Base-by-base conservation (phyloP, 2,329 filamentous ascomycete species). In the Aspergillus aculeatus region DNA sequence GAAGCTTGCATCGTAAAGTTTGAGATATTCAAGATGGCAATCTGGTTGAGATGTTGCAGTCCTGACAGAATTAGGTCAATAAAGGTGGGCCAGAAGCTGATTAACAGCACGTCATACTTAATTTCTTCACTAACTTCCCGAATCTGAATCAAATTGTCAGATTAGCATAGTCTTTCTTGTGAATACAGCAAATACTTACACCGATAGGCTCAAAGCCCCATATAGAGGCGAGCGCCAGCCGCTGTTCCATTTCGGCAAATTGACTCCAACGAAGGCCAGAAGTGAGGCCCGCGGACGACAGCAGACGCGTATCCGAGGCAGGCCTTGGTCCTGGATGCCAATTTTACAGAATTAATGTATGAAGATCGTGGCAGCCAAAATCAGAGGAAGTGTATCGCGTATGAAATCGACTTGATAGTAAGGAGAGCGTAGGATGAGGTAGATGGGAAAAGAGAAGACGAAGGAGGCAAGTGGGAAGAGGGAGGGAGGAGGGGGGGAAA, bases 201-300 rank as follows among this genome's bases (percentile, higher is more conserved):
- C 65, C 72, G 19, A 70, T 67, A 9, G 62, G 62, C 38, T 75
- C 72, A 32, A 76, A 73, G 1, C 61, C 68, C 70, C 71, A 75
- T 47, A 69, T 71, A 0, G 72, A 74, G 1, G 69, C 73, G 26
- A 75, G 48, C 0, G 66, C 72, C 49, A 74, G 35, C 3, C 64
- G 64, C 44, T 68, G 63, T 12, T 56, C 64, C 65, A 71, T 69
- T 14, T 3, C 47, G 23, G n/a, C 16, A 26, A 4, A 11, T 19
- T 10, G 48, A 47, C 12, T 31, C 35, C 19, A 50, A 35, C 12
- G 47, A 35, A 6, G 7, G 26, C 7, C 7, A 29, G 26, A 6
- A 29, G 26, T 1, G 26, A 29, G 26, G 26, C 7, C 26, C 7
- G 26, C 26, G 47, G 44, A 35, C 49, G 50, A n/a, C 21, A 38